Conservation (phyloP, 108 stramenopile genomes). For the Schizochytrium sp. region DNA sequence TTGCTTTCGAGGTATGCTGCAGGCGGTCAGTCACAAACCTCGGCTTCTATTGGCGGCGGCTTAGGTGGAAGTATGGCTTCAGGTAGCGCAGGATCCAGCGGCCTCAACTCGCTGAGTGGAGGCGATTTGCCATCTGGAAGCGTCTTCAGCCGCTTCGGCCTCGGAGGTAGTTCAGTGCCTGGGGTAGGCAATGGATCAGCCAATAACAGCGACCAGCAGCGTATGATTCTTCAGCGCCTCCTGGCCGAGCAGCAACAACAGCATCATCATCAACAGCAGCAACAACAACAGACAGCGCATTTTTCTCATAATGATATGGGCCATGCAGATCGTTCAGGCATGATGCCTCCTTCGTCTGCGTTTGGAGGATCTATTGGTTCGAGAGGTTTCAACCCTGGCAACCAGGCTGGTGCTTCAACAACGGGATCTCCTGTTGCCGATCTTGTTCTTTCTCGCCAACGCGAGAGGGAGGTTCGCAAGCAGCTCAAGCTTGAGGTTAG, state of each 20-base stretch:
- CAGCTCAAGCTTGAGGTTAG: slow-evolving; percentile 38
- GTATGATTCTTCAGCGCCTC: neutral
- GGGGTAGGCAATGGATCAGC: neutral
- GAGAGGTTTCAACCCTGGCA: neutral
- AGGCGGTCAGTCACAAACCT: neutral
- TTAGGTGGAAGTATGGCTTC: neutral
- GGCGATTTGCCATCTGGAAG: neutral
- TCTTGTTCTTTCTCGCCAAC: slow-evolving; percentile 16
- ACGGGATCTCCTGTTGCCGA: slow-evolving; percentile 23
- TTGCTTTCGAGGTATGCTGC: neutral
- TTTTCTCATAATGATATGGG: neutral
- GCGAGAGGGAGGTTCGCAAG: slow-evolving; percentile 22
- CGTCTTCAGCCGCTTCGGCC: neutral
- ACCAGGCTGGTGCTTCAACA: neutral
- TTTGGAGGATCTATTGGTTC: neutral
- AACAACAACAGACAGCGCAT: too few species aligned
- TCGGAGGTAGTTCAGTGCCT: neutral
- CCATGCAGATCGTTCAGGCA: neutral
- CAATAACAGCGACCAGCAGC: neutral
- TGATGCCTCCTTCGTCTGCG: neutral
- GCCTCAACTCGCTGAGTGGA: neutral
- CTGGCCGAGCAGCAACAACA: slow-evolving; percentile 39
- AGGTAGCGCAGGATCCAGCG: neutral
- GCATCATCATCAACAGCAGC: neutral
- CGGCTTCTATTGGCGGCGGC: neutral